Evolutionary conservation across 2,329 filamentous ascomycete species (phyloP), one percentile per base, ranked within the genome.

Genomic region (Ascocoryne sarcoides): DNA sequence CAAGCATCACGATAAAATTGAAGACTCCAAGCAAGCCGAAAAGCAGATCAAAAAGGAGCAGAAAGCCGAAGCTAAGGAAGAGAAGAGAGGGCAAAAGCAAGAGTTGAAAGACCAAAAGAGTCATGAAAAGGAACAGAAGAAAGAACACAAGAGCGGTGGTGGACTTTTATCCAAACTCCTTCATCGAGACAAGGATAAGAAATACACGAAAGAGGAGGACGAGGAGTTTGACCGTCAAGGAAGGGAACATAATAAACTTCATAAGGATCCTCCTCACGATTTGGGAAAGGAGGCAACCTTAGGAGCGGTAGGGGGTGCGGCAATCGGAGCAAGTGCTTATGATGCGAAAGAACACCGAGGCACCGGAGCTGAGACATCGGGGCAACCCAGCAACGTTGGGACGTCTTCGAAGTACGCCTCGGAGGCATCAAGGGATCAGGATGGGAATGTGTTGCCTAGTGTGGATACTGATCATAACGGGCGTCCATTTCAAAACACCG

Each of bases 111-210:
- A n/a, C n/a, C n/a, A n/a, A n/a, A n/a, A n/a, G n/a, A n/a, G n/a
- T n/a, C n/a, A 37, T 29, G 38, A 49, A 37, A 37, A 41, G 16
- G 42, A 45, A n/a, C 8, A 17, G 10, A 38, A 41, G 32, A 39
- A 45, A 32, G 39, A 44, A 10, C 32, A 42, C 14, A 49, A 45
- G 31, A 15, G n/a, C n/a, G n/a, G n/a, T n/a, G n/a, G n/a, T n/a
- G n/a, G n/a, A n/a, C n/a, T n/a, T n/a, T n/a, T n/a, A n/a, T n/a
- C n/a, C n/a, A n/a, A n/a, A n/a, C n/a, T n/a, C 4, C n/a, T 21
- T 54, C 51, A 56, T 32, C 53, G 49, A 4, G 50, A 56, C 34
- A 55, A 55, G 43, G 50, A 37, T 26, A 54, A 52, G 41, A 53
- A 51, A 32, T 53, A 54, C 31, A 47, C 48, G 7, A 39, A 39